Evolutionary conservation across 495 filamentous ascomycete species (phyloP).

Genomic region (Sordaria brevicollis): DNA sequence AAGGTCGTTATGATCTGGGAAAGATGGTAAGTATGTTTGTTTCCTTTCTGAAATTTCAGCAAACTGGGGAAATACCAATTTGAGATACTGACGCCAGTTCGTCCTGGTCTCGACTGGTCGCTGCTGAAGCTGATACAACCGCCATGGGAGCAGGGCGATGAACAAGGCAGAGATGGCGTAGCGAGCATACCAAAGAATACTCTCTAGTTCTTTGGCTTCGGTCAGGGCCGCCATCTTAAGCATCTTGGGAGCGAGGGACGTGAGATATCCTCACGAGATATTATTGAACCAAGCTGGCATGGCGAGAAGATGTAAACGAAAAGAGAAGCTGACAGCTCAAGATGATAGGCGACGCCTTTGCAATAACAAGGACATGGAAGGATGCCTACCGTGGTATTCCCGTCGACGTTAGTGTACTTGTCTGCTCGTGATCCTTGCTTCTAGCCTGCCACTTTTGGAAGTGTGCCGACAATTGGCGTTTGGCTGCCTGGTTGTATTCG

Average conservation of each 20-base stretch:
- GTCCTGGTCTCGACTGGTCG: not conserved
- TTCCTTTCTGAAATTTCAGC: not conserved
- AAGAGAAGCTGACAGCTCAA: not conserved
- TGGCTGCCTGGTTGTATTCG: too few species aligned
- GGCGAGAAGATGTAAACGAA: not conserved
- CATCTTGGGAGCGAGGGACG: not conserved
- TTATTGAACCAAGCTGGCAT: not conserved
- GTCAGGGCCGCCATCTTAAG: not conserved
- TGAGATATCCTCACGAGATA: not conserved
- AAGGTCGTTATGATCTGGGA: not conserved
- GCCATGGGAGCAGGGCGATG: constrained; percentile 3
- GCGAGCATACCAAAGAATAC: not conserved
- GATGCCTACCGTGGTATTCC: not conserved
- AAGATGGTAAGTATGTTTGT: not conserved
- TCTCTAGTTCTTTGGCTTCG: not conserved
- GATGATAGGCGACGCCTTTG: not conserved
- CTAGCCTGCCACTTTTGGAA: not conserved
- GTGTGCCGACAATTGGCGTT: not conserved
- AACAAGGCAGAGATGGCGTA: constrained; percentile 2
- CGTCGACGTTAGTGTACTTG: not conserved
- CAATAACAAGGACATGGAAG: not conserved
- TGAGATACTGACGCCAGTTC: not conserved
- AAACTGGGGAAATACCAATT: not conserved
- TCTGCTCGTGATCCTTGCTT: not conserved
- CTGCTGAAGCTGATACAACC: not conserved